Conservation (phyloP, 1,139 yeast species). For the Yueomyces sp. region DNA sequence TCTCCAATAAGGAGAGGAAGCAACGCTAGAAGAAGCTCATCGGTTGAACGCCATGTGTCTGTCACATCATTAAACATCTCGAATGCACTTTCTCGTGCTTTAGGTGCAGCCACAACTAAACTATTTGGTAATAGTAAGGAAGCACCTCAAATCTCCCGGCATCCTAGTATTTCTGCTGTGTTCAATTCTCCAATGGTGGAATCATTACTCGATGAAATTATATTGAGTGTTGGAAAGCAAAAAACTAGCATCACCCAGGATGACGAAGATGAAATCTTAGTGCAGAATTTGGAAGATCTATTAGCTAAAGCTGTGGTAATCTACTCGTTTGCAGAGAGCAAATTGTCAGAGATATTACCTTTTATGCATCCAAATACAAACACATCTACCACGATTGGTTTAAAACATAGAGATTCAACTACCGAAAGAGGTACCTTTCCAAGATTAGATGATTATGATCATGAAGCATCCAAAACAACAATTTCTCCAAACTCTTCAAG, state of each 20-base stretch:
- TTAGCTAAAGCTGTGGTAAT: conserved; percentile 89
- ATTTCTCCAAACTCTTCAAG: neutral
- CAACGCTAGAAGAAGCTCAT: conserved; percentile 25
- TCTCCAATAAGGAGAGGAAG: conserved; percentile 26
- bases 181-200: conserved; percentile 19
- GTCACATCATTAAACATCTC: conserved; percentile 68
- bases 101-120: conserved; percentile 79
- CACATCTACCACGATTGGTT: neutral
- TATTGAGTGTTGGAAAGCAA: conserved; percentile 20
- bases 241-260: conserved; percentile 4
- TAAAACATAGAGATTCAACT: neutral
- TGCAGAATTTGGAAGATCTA: conserved; percentile 50
- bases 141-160: conserved; percentile 8
- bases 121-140: conserved; percentile 46
- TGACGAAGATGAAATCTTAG: conserved; percentile 21
- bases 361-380: neutral
- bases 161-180: conserved; percentile 11
- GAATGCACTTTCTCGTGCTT: conserved; percentile 76
- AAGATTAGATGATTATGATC: neutral
- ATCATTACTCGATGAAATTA: conserved; percentile 24
- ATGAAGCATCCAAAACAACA: neutral
- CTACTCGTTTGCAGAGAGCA: conserved; percentile 80
- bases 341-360: conserved; percentile 73
- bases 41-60: conserved; percentile 47
- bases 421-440: neutral